Evolutionary conservation across 768 basidiomycete genomes (phyloP).

Genomic region (Zangia roseola): DNA sequence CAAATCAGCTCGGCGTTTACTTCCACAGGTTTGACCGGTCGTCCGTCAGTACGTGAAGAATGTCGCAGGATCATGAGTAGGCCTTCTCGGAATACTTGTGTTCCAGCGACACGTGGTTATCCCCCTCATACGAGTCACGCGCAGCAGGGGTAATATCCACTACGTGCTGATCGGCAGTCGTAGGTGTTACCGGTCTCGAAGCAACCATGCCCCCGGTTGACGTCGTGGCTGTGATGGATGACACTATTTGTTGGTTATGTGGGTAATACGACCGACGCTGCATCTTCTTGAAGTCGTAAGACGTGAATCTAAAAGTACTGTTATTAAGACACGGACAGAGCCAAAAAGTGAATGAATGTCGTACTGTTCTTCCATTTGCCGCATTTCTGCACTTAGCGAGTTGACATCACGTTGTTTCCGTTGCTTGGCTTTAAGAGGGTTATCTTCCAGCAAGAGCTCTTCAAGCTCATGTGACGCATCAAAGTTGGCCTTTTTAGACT

Average conservation of each 20-base stretch:
- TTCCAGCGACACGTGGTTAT: slow-evolving; percentile 40
- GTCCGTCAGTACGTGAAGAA: background rate
- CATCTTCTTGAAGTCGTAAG: slow-evolving; percentile 93
- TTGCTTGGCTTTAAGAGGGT: slow-evolving; percentile 92
- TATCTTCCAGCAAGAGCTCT: slow-evolving; percentile 93
- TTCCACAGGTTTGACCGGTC: background rate
- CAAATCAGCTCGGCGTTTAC: slow-evolving; percentile 13
- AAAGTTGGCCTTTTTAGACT: slow-evolving; percentile 99
- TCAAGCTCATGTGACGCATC: slow-evolving; percentile 98
- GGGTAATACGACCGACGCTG: slow-evolving; percentile 90
- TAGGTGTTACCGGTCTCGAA: slow-evolving; percentile 74
- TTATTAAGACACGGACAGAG: background rate
- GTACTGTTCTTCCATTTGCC: slow-evolving; percentile 98
- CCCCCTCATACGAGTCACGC: slow-evolving; percentile 42
- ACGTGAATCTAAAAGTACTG: slow-evolving; percentile 62
- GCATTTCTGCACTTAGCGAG: slow-evolving; percentile 85
- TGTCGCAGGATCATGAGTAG: slow-evolving; percentile 39
- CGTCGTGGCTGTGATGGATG: slow-evolving; percentile 69
- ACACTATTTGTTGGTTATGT: slow-evolving; percentile 63
- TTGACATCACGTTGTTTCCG: slow-evolving; percentile 85
- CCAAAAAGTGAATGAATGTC: slow-evolving; percentile 18
- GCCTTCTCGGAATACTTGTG: slow-evolving; percentile 48
- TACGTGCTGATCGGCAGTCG: slow-evolving; percentile 41
- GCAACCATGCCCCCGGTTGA: slow-evolving; percentile 69
- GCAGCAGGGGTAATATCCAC: slow-evolving; percentile 44